Evolutionary conservation across 1,284 basidiomycete genomes (phyloP).

Genomic region (Austroboletus niveus): DNA sequence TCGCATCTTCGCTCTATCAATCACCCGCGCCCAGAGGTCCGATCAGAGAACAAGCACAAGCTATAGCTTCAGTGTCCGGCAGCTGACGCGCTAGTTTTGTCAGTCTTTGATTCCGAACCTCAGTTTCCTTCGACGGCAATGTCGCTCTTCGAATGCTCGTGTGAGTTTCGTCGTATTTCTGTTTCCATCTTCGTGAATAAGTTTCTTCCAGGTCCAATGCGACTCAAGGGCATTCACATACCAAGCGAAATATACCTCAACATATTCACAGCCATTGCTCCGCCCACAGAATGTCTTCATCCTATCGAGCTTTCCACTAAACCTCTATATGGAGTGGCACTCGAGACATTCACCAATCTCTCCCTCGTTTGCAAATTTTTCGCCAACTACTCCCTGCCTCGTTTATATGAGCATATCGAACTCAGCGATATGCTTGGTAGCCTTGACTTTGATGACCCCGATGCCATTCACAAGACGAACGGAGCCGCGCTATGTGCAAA

Average conservation of each 20-base stretch:
- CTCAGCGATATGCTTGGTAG: conserved; percentile 17
- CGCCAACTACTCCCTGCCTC: conserved; percentile 23
- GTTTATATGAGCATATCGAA: conserved; percentile 34
- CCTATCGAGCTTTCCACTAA: conserved; percentile 11
- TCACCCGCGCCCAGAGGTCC: too few species aligned
- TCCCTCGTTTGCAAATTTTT: too few species aligned
- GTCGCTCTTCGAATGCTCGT: background rate
- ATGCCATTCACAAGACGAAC: background rate
- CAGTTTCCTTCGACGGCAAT: background rate
- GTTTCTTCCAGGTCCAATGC: too few species aligned
- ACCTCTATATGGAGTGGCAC: conserved; percentile 4
- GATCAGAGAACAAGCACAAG: too few species aligned
- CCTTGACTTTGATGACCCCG: too few species aligned
- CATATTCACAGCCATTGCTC: background rate
- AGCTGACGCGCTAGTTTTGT: too few species aligned
- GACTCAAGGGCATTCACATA: too few species aligned
- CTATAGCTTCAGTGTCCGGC: too few species aligned
- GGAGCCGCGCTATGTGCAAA: conserved; percentile 10
- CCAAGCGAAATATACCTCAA: background rate
- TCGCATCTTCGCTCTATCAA: too few species aligned
- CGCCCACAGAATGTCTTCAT: background rate
- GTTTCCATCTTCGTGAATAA: too few species aligned
- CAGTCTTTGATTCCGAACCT: too few species aligned
- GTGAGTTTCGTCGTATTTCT: background rate
- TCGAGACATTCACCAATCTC: background rate